Evolutionary conservation across 768 basidiomycete genomes (phyloP).

Genomic region (Suillus cothurnatus): DNA sequence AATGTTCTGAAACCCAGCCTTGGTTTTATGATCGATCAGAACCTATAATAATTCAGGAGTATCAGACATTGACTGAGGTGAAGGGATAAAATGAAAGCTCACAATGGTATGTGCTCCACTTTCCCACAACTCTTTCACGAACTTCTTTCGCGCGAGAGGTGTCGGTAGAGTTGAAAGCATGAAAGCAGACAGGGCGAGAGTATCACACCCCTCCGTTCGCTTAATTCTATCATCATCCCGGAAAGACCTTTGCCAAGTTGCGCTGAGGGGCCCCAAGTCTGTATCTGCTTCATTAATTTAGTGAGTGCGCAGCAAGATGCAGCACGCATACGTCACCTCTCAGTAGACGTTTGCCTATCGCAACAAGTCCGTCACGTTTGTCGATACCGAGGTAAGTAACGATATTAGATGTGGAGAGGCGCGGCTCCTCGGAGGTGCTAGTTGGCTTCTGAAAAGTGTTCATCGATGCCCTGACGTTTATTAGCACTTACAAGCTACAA

Average conservation of each 20-base stretch:
- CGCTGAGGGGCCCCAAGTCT: conserved; percentile 44
- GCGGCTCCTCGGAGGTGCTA: conserved; percentile 31
- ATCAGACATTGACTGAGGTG: not conserved
- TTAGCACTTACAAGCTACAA: conserved; percentile 12
- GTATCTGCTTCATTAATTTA: conserved; percentile 42
- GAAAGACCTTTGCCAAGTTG: conserved; percentile 62
- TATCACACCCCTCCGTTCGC: conserved; percentile 46
- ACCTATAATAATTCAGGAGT: conserved; percentile 46
- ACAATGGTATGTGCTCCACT: conserved; percentile 88
- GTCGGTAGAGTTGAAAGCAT: conserved; percentile 74
- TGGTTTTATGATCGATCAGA: conserved; percentile 83
- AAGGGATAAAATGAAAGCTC: conserved; percentile 19
- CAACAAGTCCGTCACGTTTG: conserved; percentile 67
- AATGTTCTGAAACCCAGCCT: conserved; percentile 73
- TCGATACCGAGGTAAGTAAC: conserved; percentile 75
- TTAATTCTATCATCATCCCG: conserved; percentile 46
- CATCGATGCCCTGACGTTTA: conserved; percentile 58
- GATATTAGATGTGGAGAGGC: conserved; percentile 53
- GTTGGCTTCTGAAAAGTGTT: conserved; percentile 58
- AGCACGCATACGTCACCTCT: conserved; percentile 42
- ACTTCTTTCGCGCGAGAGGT: conserved; percentile 56
- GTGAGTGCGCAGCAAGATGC: conserved; percentile 7
- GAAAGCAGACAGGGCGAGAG: conserved; percentile 85
- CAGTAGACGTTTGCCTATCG: conserved; percentile 66
- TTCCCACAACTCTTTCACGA: conserved; percentile 88